These are phyloP conservation scores for Neurospora sp. DNA, from an alignment of 2,329 filamentous ascomycete species.

Conservation along the genomic window DNA sequence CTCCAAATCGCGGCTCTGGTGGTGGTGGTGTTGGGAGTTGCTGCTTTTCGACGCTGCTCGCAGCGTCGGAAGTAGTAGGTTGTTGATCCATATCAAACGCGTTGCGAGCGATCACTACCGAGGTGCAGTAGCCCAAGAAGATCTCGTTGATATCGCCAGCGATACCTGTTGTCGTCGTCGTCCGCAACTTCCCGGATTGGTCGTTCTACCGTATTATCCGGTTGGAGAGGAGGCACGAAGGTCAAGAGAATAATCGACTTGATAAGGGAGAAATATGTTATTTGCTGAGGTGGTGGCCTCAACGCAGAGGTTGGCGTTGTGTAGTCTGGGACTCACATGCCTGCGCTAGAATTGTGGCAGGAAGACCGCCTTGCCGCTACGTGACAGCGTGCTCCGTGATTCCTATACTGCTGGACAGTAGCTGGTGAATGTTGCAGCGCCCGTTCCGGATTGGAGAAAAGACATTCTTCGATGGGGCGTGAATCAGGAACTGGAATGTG, in stretches of 20 bases:
- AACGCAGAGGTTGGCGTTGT: conserved; percentile 2
- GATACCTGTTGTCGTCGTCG: not conserved
- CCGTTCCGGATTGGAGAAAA: not conserved
- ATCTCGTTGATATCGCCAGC: not conserved
- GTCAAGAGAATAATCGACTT: not conserved
- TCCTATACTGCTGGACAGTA: not conserved
- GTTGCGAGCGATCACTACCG: not conserved
- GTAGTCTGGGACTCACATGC: not conserved
- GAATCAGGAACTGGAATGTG: conserved; percentile 1
- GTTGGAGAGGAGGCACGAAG: not conserved
- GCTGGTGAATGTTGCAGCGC: not conserved
- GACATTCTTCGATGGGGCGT: not conserved
- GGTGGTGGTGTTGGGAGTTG: conserved; percentile 7
- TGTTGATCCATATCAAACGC: not conserved
- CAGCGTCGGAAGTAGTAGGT: not conserved
- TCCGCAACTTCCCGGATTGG: not conserved
- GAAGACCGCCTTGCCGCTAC: not conserved
- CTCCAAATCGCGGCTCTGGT: not conserved
- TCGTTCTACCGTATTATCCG: not conserved
- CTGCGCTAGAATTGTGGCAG: not conserved
- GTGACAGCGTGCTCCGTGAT: not conserved
- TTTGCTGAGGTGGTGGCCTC: not conserved
- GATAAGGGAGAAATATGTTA: not conserved
- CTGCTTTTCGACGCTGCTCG: not conserved
- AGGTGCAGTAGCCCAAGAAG: not conserved